Evolutionary conservation across 345 rosid species (phyloP).

Genomic region (Mangifera indica): DNA sequence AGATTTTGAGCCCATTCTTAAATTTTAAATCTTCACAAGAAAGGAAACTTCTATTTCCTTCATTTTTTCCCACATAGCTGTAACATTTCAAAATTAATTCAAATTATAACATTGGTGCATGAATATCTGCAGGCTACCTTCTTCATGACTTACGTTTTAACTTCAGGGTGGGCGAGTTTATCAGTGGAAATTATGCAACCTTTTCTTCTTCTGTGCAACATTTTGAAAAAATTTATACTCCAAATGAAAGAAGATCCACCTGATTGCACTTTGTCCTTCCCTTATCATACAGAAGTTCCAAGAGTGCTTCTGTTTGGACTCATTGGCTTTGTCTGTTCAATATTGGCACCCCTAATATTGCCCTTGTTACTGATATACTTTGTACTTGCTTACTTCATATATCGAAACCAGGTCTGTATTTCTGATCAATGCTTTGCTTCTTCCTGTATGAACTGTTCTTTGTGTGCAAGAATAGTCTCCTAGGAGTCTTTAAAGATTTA

Average conservation of each 20-base stretch:
- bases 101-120: constrained; percentile 16
- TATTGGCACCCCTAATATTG: constrained; percentile 79
- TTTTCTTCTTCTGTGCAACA: constrained; percentile 51
- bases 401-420: constrained; percentile 69
- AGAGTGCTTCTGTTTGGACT: constrained; percentile 75
- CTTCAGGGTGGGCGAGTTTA: constrained; percentile 90
- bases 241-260: constrained; percentile 46
- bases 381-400: constrained; percentile 63
- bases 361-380: constrained; percentile 78
- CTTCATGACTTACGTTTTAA: constrained; percentile 82
- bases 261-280: constrained; percentile 50
- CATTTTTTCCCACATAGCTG: background rate
- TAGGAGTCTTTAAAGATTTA: background rate
- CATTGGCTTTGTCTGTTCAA: constrained; percentile 80
- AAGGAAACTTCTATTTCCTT: background rate
- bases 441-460: constrained; percentile 3
- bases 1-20: background rate
- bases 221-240: constrained; percentile 41
- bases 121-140: constrained; percentile 72
- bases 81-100: constrained; percentile 5
- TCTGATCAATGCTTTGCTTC: constrained; percentile 8
- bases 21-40: background rate
- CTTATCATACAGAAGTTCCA: constrained; percentile 86
- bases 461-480: constrained; percentile 3
- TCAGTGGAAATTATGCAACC: constrained; percentile 76